Evolutionary conservation across 23 red algal genomes (phyloP).

Genomic region (Gracilariopsis chorda): DNA sequence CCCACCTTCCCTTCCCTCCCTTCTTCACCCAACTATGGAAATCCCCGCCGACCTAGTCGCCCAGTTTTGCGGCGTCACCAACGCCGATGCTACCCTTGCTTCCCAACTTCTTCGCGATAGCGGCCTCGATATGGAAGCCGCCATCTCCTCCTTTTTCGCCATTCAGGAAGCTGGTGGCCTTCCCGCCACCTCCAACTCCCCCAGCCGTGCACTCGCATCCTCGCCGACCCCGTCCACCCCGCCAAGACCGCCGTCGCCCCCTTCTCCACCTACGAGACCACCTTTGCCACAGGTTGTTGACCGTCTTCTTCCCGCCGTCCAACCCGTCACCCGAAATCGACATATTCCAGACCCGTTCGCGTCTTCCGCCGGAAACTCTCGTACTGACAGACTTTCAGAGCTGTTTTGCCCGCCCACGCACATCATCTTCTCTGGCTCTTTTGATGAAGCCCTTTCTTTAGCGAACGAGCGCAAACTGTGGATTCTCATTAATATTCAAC

Average conservation of each 20-base stretch:
- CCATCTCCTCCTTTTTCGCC: constrained; percentile 65
- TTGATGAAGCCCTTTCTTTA: constrained; percentile 13
- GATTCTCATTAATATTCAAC: constrained; percentile 66
- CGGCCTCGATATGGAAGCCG: constrained; percentile 31
- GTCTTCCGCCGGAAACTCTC: neutral
- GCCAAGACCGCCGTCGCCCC: neutral
- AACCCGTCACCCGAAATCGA: neutral
- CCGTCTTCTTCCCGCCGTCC: constrained; percentile 7
- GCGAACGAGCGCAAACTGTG: constrained; percentile 24
- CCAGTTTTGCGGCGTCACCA: constrained; percentile 47
- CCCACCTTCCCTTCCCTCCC: too few species aligned
- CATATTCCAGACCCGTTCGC: constrained; percentile 33
- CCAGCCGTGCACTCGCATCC: neutral
- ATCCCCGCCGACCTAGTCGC: constrained; percentile 30
- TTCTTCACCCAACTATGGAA: constrained; percentile 7
- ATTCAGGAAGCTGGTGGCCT: constrained; percentile 56
- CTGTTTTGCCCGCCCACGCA: constrained; percentile 27
- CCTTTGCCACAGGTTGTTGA: constrained; percentile 11
- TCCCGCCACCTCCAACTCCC: neutral
- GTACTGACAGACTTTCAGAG: neutral
- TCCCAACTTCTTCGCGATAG: constrained; percentile 39
- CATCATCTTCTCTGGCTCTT: constrained; percentile 30
- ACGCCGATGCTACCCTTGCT: constrained; percentile 27
- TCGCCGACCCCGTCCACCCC: neutral
- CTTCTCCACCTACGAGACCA: neutral